These are phyloP conservation scores for Wickerhamomyces mucosus DNA, from an alignment of 805 yeast genomes.

Conservation along the genomic window DNA sequence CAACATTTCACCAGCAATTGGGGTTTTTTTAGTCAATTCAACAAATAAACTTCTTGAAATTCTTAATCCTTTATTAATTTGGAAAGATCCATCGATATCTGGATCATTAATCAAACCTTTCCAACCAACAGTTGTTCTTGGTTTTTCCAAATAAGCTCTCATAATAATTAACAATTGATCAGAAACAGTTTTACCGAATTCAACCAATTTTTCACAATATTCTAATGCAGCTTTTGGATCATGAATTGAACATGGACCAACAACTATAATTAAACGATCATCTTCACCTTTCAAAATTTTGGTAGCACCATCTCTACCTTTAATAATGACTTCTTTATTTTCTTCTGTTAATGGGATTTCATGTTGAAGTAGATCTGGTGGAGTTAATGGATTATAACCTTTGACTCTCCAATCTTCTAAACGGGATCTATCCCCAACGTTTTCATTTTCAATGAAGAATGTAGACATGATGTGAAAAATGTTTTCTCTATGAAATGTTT, in stretches of 20 bases:
- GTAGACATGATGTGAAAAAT: slow-evolving; percentile 2
- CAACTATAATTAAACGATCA: slow-evolving; percentile 79
- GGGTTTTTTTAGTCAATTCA: slow-evolving; percentile 68
- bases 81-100: slow-evolving; percentile 82
- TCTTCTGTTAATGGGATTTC: slow-evolving; percentile 62
- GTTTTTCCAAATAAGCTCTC: slow-evolving; percentile 98
- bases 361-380: slow-evolving; percentile 87
- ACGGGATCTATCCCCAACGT: slow-evolving; percentile 75
- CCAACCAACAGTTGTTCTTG: slow-evolving; percentile 99
- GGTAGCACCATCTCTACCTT: slow-evolving; percentile 69
- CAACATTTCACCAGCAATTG: slow-evolving; percentile 96
- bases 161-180: slow-evolving; percentile 77
- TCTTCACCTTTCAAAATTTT: slow-evolving; percentile 64
- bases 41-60: slow-evolving; percentile 78
- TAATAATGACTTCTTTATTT: slow-evolving; percentile 53
- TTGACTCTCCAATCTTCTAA: slow-evolving; percentile 70
- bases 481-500: too few relatives aligned
- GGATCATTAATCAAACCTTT: slow-evolving; percentile 97
- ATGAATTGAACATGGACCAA: slow-evolving; percentile 97
- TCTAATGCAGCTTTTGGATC: slow-evolving; percentile 86
- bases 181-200: slow-evolving; percentile 57
- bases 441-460: slow-evolving; percentile 81
- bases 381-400: slow-evolving; percentile 93
- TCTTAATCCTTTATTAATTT: slow-evolving; percentile 90
- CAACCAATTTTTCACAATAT: slow-evolving; percentile 63